phyloP scores from a whole-genome alignment of 2,329 filamentous ascomycete genomes.

The Macrophomina phaseolina region DNA sequence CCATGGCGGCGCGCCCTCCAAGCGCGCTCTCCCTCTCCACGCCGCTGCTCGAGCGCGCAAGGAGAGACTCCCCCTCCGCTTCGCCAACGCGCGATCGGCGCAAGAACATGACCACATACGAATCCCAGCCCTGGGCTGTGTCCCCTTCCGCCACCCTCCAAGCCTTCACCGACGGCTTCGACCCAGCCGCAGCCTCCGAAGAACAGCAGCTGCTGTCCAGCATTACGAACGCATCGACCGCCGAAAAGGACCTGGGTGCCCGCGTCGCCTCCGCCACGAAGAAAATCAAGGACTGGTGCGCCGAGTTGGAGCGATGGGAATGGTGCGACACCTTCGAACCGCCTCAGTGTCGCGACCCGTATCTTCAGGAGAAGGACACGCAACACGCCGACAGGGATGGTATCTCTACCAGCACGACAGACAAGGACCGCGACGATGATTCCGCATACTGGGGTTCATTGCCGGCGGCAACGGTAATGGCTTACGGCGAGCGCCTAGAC shows the following conservation, averaged over 20 bases:
- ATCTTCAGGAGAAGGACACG: constrained; percentile 31
- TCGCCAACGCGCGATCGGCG: constrained; percentile 28
- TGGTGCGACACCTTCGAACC: constrained; percentile 60
- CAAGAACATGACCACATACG: constrained; percentile 21
- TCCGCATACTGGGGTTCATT: constrained; percentile 72
- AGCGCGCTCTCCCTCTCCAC: constrained; percentile 30
- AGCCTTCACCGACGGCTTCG: constrained; percentile 50
- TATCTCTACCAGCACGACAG: constrained; percentile 10
- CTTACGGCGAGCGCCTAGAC: constrained; percentile 75
- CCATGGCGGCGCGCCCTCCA: constrained; percentile 42
- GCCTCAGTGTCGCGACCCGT: constrained; percentile 34
- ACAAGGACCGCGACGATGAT: constrained; percentile 26
- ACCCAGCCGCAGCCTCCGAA: constrained; percentile 50
- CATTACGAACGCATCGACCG: constrained; percentile 65
- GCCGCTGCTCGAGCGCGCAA: constrained; percentile 24
- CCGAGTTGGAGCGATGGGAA: constrained; percentile 70
- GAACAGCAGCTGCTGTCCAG: constrained; percentile 55
- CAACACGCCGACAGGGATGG: constrained; percentile 10
- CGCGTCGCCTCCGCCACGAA: constrained; percentile 73
- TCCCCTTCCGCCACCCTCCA: constrained; percentile 50
- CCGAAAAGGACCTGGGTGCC: constrained; percentile 74
- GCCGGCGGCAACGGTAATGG: constrained; percentile 64
- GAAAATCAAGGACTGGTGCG: constrained; percentile 74
- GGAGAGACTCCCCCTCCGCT: constrained; percentile 21
- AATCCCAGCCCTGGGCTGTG: constrained; percentile 31